Evolutionary conservation across 139 green algal species (phyloP).

Genomic region (Chlamydomonas sphaeroides): DNA sequence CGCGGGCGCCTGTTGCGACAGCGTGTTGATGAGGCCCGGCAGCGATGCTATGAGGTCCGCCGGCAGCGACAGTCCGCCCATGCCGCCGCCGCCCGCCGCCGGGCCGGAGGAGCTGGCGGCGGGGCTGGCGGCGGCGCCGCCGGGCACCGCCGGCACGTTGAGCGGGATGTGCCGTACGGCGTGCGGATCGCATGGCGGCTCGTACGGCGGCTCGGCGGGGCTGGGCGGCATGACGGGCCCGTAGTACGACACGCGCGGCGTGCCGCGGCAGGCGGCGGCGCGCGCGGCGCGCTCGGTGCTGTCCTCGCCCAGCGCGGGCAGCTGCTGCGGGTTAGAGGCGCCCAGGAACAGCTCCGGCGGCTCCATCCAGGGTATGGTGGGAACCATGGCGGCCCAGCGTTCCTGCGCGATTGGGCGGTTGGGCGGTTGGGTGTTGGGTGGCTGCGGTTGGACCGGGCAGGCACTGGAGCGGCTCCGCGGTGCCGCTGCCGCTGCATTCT

Average conservation of each 20-base stretch:
- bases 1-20: not conserved
- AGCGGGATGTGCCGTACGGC: constrained; percentile 16
- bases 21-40: not conserved
- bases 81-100: not conserved
- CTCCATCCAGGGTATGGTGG: constrained; percentile 23
- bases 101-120: not conserved
- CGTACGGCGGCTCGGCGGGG: constrained; percentile 10
- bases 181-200: constrained; percentile 6
- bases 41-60: constrained; percentile 10
- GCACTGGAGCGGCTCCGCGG: too few relatives aligned
- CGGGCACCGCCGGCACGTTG: not conserved
- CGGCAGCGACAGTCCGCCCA: not conserved
- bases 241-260: not conserved
- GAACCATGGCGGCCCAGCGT: constrained; percentile 14
- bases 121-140: too few relatives aligned
- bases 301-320: constrained; percentile 18
- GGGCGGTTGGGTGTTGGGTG: too few relatives aligned
- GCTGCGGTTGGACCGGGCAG: too few relatives aligned
- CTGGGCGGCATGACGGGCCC: constrained; percentile 1
- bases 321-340: not conserved
- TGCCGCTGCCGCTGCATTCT: too few relatives aligned
- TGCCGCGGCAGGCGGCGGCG: not conserved
- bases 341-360: constrained; percentile 15
- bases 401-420: too few relatives aligned
- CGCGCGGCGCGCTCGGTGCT: constrained; percentile 25